Conservation (phyloP, 345 rosid genomes). For the Psidium friedrichsthalianum region DNA sequence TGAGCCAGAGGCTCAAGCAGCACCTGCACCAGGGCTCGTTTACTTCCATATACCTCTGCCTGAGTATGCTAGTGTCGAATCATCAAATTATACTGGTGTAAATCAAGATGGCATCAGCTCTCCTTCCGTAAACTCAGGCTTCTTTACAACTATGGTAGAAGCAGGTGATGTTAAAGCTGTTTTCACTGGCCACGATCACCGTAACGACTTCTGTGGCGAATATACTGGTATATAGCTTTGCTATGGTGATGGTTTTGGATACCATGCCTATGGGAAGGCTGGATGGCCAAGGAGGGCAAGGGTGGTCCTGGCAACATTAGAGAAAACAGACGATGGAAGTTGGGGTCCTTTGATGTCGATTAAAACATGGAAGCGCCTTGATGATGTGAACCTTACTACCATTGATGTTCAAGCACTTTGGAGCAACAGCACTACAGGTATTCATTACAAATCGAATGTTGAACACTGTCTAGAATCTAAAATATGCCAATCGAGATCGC, state of each 20-base stretch:
- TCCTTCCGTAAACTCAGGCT: conserved; percentile 73
- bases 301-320: conserved; percentile 58
- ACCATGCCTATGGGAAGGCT: conserved; percentile 88
- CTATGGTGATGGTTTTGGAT: conserved; percentile 89
- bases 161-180: conserved; percentile 84
- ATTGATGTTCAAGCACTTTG: conserved; percentile 60
- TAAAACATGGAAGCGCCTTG: conserved; percentile 90
- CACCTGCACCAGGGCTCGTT: conserved; percentile 68
- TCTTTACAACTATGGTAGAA: conserved; percentile 66
- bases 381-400: conserved; percentile 47
- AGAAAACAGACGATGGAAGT: conserved; percentile 33
- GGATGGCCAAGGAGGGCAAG: conserved; percentile 88
- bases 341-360: conserved; percentile 77
- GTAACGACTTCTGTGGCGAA: conserved; percentile 74
- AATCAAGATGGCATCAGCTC: conserved; percentile 61
- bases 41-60: conserved; percentile 91
- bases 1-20: conserved; percentile 45
- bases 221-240: conserved; percentile 67
- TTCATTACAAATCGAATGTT: neutral
- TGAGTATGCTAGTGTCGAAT: conserved; percentile 41
- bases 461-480: too few relatives aligned
- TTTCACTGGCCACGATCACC: conserved; percentile 83
- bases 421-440: conserved; percentile 39
- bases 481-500: neutral
- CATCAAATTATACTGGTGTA: conserved; percentile 55